These are phyloP conservation scores for Fusarium pseudograminearum DNA, from an alignment of 2,329 filamentous ascomycete genomes.

Conservation along the genomic window DNA sequence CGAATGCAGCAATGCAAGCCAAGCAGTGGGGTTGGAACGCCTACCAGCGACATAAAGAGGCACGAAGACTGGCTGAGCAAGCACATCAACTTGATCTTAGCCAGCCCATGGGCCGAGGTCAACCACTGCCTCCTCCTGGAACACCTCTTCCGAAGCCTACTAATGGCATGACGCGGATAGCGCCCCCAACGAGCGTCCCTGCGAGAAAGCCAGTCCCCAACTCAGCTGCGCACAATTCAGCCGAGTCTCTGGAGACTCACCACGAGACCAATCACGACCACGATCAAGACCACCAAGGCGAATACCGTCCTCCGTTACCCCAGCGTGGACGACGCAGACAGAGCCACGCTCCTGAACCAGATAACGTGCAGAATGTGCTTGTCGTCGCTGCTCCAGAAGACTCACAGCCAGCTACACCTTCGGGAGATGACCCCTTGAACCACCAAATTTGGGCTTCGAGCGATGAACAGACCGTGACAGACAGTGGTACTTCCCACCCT, in stretches of 20 bases:
- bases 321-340: constrained; percentile 56
- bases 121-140: constrained; percentile 84
- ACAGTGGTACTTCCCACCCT: constrained; percentile 32
- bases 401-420: constrained; percentile 68
- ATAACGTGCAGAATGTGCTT: constrained; percentile 65
- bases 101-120: constrained; percentile 84
- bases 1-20: constrained; percentile 66
- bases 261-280: constrained; percentile 45
- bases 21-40: constrained; percentile 71
- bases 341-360: constrained; percentile 52
- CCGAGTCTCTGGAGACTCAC: constrained; percentile 46
- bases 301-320: constrained; percentile 47
- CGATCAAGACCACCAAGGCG: constrained; percentile 31
- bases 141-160: constrained; percentile 77
- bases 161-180: constrained; percentile 69
- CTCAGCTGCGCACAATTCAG: constrained; percentile 28
- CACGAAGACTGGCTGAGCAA: constrained; percentile 52
- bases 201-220: constrained; percentile 73
- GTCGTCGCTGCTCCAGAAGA: constrained; percentile 75
- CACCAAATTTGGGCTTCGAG: constrained; percentile 35
- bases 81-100: constrained; percentile 58
- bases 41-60: constrained; percentile 63
- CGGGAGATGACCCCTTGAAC: constrained; percentile 51
- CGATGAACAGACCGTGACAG: constrained; percentile 30
- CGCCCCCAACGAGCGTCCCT: constrained; percentile 65